These are phyloP conservation scores for Hydrangea macrophylla DNA, from an alignment of 148 eudicot species.

Conservation along the genomic window DNA sequence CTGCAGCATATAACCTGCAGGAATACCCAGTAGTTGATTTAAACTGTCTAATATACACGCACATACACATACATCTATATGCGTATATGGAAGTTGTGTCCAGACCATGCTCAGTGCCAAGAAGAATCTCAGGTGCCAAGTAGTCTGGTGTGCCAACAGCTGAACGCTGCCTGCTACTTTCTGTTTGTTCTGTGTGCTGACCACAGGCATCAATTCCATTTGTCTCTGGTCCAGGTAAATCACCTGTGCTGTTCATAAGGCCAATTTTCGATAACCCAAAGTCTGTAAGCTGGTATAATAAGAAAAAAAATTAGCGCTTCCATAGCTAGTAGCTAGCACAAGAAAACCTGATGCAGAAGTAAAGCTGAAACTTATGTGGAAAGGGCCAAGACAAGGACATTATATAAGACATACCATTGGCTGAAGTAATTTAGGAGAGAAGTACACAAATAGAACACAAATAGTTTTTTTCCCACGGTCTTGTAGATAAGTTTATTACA, in stretches of 20 bases:
- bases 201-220: slow-evolving; percentile 24
- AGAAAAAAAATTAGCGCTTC: slow-evolving; percentile 12
- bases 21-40: slow-evolving; percentile 13
- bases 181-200: slow-evolving; percentile 20
- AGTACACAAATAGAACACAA: no score
- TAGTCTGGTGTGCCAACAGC: slow-evolving; percentile 80
- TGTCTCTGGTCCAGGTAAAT: slow-evolving; percentile 34
- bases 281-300: slow-evolving; percentile 59
- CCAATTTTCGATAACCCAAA: slow-evolving; percentile 67
- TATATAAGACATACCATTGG: neutral
- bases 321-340: no score
- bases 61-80: no score
- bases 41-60: slow-evolving; percentile 7
- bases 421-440: neutral
- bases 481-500: neutral
- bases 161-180: slow-evolving; percentile 30
- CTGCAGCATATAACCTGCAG: slow-evolving; percentile 69
- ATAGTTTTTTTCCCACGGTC: neutral
- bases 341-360: slow-evolving; percentile 5
- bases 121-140: slow-evolving; percentile 75
- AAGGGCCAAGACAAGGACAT: neutral
- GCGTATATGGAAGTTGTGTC: slow-evolving; percentile 6
- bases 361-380: neutral
- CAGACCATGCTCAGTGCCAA: slow-evolving; percentile 66
- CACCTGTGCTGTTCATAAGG: slow-evolving; percentile 57